Evolutionary conservation across 768 basidiomycete species (phyloP).

Genomic region (Lactifluus rugatus): DNA sequence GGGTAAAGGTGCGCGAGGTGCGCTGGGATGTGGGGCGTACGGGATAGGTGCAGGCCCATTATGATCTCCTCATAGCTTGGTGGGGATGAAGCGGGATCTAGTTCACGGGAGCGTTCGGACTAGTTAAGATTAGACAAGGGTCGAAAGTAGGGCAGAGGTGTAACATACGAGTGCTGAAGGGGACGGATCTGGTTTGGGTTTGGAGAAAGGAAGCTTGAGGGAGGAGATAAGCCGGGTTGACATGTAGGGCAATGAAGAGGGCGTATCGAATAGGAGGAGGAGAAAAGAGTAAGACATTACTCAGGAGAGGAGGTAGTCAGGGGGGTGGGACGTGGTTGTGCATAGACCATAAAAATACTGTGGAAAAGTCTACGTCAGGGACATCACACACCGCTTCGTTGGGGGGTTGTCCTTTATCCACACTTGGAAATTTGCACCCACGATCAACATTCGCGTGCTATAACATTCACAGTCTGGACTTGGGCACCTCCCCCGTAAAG

Average conservation of each 20-base stretch:
- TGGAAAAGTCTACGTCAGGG: too few relatives aligned
- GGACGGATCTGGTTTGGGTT: background rate
- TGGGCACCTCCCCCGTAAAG: conserved; percentile 21
- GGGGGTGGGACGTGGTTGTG: background rate
- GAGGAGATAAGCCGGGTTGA: conserved; percentile 9
- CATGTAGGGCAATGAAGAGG: background rate
- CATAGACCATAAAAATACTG: too few relatives aligned
- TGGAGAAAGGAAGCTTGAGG: conserved; percentile 11
- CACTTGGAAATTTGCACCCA: too few relatives aligned
- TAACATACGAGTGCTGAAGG: background rate
- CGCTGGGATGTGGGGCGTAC: conserved; percentile 60
- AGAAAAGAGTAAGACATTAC: background rate
- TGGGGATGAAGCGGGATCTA: conserved; percentile 33
- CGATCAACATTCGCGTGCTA: too few relatives aligned
- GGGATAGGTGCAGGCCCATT: conserved; percentile 70
- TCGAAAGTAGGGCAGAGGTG: too few relatives aligned
- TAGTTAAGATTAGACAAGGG: background rate
- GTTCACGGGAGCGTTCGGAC: conserved; percentile 29
- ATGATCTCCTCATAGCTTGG: conserved; percentile 71
- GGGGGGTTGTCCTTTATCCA: too few relatives aligned
- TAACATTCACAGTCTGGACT: conserved; percentile 5
- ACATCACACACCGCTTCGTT: too few relatives aligned
- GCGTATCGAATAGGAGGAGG: background rate
- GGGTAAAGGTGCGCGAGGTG: conserved; percentile 16
- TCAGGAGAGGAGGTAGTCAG: background rate